Conservation (phyloP, 2,329 filamentous ascomycete genomes). For the Aaosphaeria pasadenensis region DNA sequence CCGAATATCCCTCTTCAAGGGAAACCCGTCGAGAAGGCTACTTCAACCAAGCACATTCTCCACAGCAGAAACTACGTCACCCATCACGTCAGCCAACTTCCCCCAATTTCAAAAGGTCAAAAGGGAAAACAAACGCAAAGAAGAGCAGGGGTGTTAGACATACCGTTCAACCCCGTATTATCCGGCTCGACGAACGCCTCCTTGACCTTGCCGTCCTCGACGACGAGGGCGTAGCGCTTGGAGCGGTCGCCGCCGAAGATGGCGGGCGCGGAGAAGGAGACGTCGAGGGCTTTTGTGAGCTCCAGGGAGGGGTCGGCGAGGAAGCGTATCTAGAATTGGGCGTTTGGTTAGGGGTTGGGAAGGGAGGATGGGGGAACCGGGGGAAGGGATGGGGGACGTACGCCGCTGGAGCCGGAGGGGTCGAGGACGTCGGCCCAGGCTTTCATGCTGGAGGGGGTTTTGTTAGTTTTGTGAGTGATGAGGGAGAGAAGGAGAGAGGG, state of each 20-base stretch:
- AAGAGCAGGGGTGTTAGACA: conserved; percentile 18
- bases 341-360: not conserved
- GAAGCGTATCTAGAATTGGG: conserved; percentile 72
- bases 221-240: conserved; percentile 82
- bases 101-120: no score
- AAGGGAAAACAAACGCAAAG: no score
- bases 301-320: conserved; percentile 75
- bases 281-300: conserved; percentile 80
- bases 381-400: conserved; percentile 47
- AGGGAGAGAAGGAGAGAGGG: no score
- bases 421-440: conserved; percentile 81
- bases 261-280: conserved; percentile 73
- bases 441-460: conserved; percentile 64
- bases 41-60: conserved; percentile 25
- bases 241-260: conserved; percentile 80
- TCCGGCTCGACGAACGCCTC: conserved; percentile 82
- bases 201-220: conserved; percentile 83
- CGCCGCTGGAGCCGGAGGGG: conserved; percentile 69
- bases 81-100: not conserved
- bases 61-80: conserved; percentile 24
- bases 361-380: not conserved
- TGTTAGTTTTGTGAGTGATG: no score
- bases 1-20: no score
- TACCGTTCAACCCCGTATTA: conserved; percentile 77
- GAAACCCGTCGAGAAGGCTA: no score